Conservation (phyloP, 2,329 filamentous ascomycete genomes). For the Exserohilum rostratum region DNA sequence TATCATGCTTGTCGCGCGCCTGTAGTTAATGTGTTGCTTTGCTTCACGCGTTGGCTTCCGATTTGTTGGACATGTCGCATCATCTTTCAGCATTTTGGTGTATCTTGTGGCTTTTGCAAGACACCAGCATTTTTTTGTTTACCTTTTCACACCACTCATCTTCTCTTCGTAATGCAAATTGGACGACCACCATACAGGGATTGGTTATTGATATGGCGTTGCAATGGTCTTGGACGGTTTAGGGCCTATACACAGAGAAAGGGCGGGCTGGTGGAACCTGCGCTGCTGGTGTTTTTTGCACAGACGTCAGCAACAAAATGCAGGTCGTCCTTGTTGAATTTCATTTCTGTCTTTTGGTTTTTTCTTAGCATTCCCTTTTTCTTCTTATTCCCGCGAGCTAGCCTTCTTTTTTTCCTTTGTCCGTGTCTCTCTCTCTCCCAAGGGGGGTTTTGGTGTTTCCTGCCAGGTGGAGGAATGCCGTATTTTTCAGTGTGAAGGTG, state of each 20-base stretch:
- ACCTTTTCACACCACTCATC: conserved; percentile 24
- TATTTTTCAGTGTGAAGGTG: conserved; percentile 23
- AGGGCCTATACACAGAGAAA: conserved; percentile 31
- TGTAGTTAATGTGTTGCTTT: conserved; percentile 34
- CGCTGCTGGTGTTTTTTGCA: conserved; percentile 35
- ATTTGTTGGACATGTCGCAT: conserved; percentile 39
- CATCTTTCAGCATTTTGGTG: conserved; percentile 24
- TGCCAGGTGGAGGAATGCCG: conserved; percentile 18
- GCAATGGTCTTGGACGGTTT: conserved; percentile 32
- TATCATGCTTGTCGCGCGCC: conserved; percentile 11
- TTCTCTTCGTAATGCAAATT: conserved; percentile 45
- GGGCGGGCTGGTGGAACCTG: conserved; percentile 43
- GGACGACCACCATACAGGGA: conserved; percentile 43
- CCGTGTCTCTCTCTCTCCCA: conserved; percentile 14
- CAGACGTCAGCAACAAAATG: conserved; percentile 22
- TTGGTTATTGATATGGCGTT: conserved; percentile 43
- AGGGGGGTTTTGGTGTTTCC: conserved; percentile 22
- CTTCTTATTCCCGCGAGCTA: conserved; percentile 20
- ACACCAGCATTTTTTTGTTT: conserved; percentile 18
- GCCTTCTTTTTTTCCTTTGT: conserved; percentile 19
- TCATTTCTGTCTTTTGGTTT: background rate
- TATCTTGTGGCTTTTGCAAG: conserved; percentile 21
- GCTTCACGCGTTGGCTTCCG: conserved; percentile 32
- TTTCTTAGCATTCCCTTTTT: conserved; percentile 15
- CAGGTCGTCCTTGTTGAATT: conserved; percentile 18